Conservation (phyloP, 441 rosid genomes). For the Adansonia gregorii region DNA sequence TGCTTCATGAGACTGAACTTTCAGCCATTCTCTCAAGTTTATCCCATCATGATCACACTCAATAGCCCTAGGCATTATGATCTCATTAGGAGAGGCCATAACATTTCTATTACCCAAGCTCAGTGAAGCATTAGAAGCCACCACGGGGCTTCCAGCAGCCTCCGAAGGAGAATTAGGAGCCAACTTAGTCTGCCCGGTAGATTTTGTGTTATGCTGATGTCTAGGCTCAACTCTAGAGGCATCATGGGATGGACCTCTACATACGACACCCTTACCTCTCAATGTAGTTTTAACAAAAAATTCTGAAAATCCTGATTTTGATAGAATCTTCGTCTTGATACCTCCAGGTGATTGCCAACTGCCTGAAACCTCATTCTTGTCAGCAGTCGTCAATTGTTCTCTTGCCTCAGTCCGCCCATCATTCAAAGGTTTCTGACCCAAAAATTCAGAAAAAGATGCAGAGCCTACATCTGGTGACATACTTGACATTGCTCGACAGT, state of each 20-base stretch:
- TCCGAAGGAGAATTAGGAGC: constrained; percentile 28
- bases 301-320: constrained; percentile 86
- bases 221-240: constrained; percentile 37
- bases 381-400: constrained; percentile 43
- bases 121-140: constrained; percentile 41
- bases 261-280: constrained; percentile 79
- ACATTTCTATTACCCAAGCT: constrained; percentile 37
- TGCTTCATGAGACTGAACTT: constrained; percentile 49
- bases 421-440: constrained; percentile 39
- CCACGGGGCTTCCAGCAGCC: constrained; percentile 41
- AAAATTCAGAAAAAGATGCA: constrained; percentile 43
- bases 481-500: constrained; percentile 33
- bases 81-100: constrained; percentile 43
- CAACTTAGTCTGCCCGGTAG: constrained; percentile 22
- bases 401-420: constrained; percentile 40
- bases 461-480: constrained; percentile 40
- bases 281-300: constrained; percentile 70
- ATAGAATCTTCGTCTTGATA: constrained; percentile 73
- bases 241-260: constrained; percentile 55
- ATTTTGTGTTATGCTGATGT: constrained; percentile 40
- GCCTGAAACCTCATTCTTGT: constrained; percentile 41
- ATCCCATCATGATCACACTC: constrained; percentile 55
- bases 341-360: constrained; percentile 48
- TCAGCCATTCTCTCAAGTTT: constrained; percentile 78
- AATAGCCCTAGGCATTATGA: constrained; percentile 37